These are phyloP conservation scores for Hebeloma cylindrosporum DNA, from an alignment of 768 basidiomycete species.

Conservation along the genomic window DNA sequence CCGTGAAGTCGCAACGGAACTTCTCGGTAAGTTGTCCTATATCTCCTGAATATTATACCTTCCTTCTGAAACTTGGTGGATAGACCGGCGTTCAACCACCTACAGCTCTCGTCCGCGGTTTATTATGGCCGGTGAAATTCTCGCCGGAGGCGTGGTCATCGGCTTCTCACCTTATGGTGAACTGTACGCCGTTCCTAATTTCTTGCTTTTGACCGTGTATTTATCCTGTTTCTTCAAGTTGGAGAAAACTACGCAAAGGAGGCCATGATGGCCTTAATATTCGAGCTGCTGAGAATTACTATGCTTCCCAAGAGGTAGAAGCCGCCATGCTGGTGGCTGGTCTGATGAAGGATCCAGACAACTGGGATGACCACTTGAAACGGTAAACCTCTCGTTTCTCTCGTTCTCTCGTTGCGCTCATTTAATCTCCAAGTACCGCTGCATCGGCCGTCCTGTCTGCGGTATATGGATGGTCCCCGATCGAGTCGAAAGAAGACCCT, in stretches of 20 bases:
- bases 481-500: slow-evolving; percentile 57
- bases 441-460: slow-evolving; percentile 35
- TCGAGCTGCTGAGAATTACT: slow-evolving; percentile 1
- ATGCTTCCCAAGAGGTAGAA: background rate
- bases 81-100: slow-evolving; percentile 1
- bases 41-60: too few species aligned
- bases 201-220: background rate
- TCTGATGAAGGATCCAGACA: background rate
- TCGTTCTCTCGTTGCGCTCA: background rate
- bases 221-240: background rate
- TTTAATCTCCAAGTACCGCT: background rate
- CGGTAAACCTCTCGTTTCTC: background rate
- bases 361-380: background rate
- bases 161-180: background rate
- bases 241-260: background rate
- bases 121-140: slow-evolving; percentile 4
- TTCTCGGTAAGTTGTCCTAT: background rate
- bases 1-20: background rate
- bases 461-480: slow-evolving; percentile 61
- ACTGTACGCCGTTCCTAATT: background rate
- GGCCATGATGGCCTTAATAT: background rate
- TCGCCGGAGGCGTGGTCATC: slow-evolving; percentile 1
- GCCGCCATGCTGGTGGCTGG: background rate
- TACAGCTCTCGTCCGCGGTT: slow-evolving; percentile 6
- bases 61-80: too few species aligned